phyloP scores from a whole-genome alignment of 1,284 basidiomycete species.

The Coniferiporia sulphurascens region DNA sequence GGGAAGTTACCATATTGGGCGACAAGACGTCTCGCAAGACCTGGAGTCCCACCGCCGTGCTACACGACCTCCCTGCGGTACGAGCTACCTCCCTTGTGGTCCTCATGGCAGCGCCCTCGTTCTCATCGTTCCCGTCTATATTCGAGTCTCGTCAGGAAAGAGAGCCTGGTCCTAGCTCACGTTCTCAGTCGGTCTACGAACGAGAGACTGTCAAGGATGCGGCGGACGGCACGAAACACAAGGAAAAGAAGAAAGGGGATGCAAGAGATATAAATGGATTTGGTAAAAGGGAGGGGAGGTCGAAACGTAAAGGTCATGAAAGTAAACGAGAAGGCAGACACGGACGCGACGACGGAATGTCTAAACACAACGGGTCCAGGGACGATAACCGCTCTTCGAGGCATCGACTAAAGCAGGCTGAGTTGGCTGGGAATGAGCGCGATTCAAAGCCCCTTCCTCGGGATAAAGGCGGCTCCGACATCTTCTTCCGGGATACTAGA shows the following conservation, averaged over 20 bases:
- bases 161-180: constrained; percentile 15
- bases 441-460: background rate
- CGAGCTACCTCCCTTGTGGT: too few relatives aligned
- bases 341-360: constrained; percentile 18
- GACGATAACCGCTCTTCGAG: background rate
- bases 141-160: constrained; percentile 22
- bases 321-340: constrained; percentile 2
- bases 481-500: constrained; percentile 64
- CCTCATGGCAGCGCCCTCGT: constrained; percentile 21
- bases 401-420: constrained; percentile 1
- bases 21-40: too few relatives aligned
- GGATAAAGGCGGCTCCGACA: constrained; percentile 21
- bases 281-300: background rate
- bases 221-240: background rate
- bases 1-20: too few relatives aligned
- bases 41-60: too few relatives aligned
- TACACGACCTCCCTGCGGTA: too few relatives aligned
- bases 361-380: constrained; percentile 21
- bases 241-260: constrained; percentile 1
- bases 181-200: background rate
- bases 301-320: constrained; percentile 2
- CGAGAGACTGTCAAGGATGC: background rate
- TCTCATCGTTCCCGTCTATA: constrained; percentile 22
- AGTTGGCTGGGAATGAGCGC: background rate
- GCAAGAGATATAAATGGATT: constrained; percentile 13